These are phyloP conservation scores for Torulaspora quercuum DNA, from an alignment of 805 yeast species.

Conservation along the genomic window DNA sequence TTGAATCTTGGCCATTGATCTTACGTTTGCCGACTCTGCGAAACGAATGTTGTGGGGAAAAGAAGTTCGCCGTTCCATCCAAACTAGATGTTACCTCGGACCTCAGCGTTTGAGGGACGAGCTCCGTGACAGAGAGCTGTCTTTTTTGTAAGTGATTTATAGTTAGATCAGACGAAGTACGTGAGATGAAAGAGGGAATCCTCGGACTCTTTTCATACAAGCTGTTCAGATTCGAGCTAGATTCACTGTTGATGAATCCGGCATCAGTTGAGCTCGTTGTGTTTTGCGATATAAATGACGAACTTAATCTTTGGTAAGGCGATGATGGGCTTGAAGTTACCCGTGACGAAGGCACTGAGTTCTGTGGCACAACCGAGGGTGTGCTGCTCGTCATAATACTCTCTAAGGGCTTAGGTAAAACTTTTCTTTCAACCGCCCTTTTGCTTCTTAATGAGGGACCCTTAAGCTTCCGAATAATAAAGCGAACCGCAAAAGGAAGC, in stretches of 20 bases:
- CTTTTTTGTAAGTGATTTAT: conserved; percentile 33
- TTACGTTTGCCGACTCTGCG: conserved; percentile 33
- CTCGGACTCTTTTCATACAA: conserved; percentile 25
- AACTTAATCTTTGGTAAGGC: no score
- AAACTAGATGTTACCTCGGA: no score
- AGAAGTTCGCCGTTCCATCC: no score
- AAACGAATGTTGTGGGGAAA: conserved; percentile 23
- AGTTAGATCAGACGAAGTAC: conserved; percentile 31
- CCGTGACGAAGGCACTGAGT: conserved; percentile 18
- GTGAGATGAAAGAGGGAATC: conserved; percentile 22
- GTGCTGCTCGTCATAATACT: not conserved
- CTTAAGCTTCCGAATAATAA: conserved; percentile 46
- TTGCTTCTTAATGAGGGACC: conserved; percentile 42
- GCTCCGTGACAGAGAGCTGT: conserved; percentile 28
- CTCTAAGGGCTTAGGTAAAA: not conserved
- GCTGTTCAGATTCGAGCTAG: conserved; percentile 29
- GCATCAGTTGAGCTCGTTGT: conserved; percentile 6
- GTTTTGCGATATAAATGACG: conserved; percentile 4
- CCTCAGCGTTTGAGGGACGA: conserved; percentile 15
- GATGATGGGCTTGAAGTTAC: no score
- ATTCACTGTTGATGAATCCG: conserved; percentile 16
- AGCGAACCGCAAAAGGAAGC: conserved; percentile 46
- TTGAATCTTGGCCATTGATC: conserved; percentile 1
- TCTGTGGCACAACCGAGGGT: conserved; percentile 1
- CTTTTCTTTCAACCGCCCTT: conserved; percentile 9